Base-by-base conservation (phyloP, 2,329 filamentous ascomycete species). In the Botrytis galanthina region DNA sequence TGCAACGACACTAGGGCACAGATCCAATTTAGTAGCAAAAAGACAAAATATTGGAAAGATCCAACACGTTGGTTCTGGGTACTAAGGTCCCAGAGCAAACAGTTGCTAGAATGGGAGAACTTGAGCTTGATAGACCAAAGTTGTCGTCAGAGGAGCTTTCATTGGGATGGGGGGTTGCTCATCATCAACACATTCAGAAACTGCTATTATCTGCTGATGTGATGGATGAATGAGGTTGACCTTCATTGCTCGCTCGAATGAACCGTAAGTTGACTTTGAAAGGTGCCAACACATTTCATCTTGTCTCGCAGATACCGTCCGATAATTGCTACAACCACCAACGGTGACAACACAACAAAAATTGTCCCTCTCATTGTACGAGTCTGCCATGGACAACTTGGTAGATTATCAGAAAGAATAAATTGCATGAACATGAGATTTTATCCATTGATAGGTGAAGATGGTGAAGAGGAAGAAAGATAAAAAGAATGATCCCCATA, bases 281-380 rank as follows among this genome's bases (percentile, higher is more conserved):
- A 46, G 39, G 68, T 70, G 54, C 68, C 68, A 70, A 22, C 68
- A 29, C 68, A 61, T 44, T 70, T 60, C 14, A n/a, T 42, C 37
- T 32, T 46, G 67, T 70, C 39, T 29, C 12, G 22, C 51, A 70
- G 22, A 37, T 39, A 66, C 16, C 18, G 39, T 66, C 26, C 10
- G 62, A 29, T n/a, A 59, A 57, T 61, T 46, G 67, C 51, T 46
- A 70, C 54, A 44, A 29, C 39, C 9, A 29, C 39, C 9, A 44
- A 60, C 29, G 8, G 39, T 59, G 29, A 60, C 39, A 46, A 63
- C 18, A 46, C 54, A 44, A 61, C 51, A 61, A 42, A 35, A 48
- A 48, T 22, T 2, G 18, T 20, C 42, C n/a, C 20, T 42, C 48
- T 57, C 10, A 44, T 57, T 42, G 66, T 69, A 42, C 35, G 18